A percentile compares a stretch with the other conserved stretches of the same genome.
phyloP scores from a whole-genome alignment of 169 alveolate genomes.

The Plasmodium cynomolgi region DNA sequence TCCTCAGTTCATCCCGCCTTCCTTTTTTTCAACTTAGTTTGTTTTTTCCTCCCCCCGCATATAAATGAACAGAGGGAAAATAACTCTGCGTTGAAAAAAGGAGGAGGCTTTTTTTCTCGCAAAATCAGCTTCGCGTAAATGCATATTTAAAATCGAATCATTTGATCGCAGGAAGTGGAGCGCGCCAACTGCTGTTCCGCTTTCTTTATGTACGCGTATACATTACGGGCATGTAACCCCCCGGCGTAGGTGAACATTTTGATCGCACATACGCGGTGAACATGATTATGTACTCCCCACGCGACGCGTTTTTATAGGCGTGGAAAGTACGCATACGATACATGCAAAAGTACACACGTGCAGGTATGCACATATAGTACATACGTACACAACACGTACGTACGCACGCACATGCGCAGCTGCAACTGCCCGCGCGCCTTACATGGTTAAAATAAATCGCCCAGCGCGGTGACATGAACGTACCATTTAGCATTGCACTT shows the following conservation, averaged over 20 bases:
- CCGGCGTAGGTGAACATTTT: not conserved
- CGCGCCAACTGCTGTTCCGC: not conserved
- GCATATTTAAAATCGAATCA: not conserved
- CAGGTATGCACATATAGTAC: not conserved
- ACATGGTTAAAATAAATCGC: not conserved
- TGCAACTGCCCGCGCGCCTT: not conserved
- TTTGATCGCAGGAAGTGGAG: not conserved
- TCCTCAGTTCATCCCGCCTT: too few relatives aligned
- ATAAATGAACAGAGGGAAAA: not conserved
- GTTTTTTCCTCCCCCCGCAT: not conserved
- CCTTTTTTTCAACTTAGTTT: not conserved
- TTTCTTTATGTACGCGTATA: not conserved
- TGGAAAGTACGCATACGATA: not conserved
- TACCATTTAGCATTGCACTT: not conserved
- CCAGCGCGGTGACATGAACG: not conserved
- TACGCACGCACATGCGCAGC: not conserved
- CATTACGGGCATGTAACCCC: not conserved
- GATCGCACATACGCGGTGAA: conserved; percentile 5
- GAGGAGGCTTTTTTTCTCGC: not conserved
- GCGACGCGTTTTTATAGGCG: not conserved
- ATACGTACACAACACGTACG: not conserved
- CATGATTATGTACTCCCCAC: not conserved
- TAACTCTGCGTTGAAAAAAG: not conserved
- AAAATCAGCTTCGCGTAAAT: not conserved
- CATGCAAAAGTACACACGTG: not conserved